These are phyloP conservation scores for Pestalotiopsis sp. DNA, from an alignment of 2,329 filamentous ascomycete genomes.

Conservation along the genomic window DNA sequence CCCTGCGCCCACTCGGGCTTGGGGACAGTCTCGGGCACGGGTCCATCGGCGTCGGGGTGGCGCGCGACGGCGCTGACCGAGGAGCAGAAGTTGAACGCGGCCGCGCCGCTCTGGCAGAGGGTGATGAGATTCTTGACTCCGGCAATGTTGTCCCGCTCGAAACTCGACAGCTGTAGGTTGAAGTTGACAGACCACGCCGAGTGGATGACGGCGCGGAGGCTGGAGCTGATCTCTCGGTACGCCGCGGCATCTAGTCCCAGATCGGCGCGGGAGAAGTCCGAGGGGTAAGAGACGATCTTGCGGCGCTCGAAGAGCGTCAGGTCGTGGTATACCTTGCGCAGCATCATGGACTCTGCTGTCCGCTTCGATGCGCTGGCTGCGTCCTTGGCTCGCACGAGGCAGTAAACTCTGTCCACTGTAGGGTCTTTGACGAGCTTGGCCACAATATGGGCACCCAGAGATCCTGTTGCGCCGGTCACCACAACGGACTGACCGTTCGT, in stretches of 20 bases:
- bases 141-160: slow-evolving; percentile 48
- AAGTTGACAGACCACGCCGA: slow-evolving; percentile 60
- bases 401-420: slow-evolving; percentile 54
- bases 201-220: slow-evolving; percentile 48
- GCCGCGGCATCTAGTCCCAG: slow-evolving; percentile 37
- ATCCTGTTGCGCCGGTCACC: slow-evolving; percentile 67
- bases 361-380: slow-evolving; percentile 22
- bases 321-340: slow-evolving; percentile 35
- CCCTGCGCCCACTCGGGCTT: slow-evolving; percentile 38
- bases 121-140: slow-evolving; percentile 45
- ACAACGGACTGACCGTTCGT: slow-evolving; percentile 31
- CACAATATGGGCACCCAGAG: slow-evolving; percentile 62
- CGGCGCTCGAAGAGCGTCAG: slow-evolving; percentile 21
- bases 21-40: slow-evolving; percentile 37
- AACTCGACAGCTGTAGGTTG: slow-evolving; percentile 51
- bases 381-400: slow-evolving; percentile 48
- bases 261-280: slow-evolving; percentile 38
- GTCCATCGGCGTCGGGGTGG: slow-evolving; percentile 22
- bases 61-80: slow-evolving; percentile 46
- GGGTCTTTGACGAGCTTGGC: slow-evolving; percentile 60
- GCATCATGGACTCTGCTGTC: slow-evolving; percentile 16
- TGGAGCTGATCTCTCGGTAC: slow-evolving; percentile 27
- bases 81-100: slow-evolving; percentile 50
- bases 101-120: slow-evolving; percentile 26
- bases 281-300: slow-evolving; percentile 39